These are phyloP conservation scores for Xylariaceae sp. DNA, from an alignment of 2,329 filamentous ascomycete species.

Conservation along the genomic window DNA sequence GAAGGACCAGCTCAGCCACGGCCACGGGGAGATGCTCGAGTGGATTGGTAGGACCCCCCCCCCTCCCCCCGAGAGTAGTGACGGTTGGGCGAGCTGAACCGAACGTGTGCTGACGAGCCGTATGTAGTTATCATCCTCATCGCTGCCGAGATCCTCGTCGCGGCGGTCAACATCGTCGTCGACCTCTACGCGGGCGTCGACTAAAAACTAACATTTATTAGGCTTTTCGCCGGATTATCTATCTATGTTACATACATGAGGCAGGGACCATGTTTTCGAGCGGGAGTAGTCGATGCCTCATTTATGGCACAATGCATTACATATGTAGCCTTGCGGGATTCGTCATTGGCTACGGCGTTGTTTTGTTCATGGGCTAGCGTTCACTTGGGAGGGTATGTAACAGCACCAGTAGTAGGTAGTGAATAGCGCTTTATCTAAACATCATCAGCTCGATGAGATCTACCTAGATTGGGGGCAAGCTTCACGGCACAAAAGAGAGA, in stretches of 20 bases:
- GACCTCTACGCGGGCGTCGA: slow-evolving; percentile 72
- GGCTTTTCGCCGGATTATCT: background rate
- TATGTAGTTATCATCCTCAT: slow-evolving; percentile 95
- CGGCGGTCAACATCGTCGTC: slow-evolving; percentile 91
- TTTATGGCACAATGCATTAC: background rate
- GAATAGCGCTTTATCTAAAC: background rate
- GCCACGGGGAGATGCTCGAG: slow-evolving; percentile 85
- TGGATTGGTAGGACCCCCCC: slow-evolving; percentile 71
- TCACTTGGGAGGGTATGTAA: too few species aligned
- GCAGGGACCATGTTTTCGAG: background rate
- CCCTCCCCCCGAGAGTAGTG: too few species aligned
- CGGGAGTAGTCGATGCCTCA: background rate
- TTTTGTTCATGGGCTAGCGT: background rate
- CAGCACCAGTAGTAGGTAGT: background rate
- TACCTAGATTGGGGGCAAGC: background rate
- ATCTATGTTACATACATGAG: background rate
- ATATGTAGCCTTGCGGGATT: background rate
- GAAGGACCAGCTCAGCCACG: slow-evolving; percentile 93
- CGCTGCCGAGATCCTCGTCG: slow-evolving; percentile 91
- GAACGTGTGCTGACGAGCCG: slow-evolving; percentile 17
- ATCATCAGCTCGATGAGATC: background rate
- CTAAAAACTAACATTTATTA: slow-evolving; percentile 11
- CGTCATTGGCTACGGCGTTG: background rate
- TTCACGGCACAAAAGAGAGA: background rate
- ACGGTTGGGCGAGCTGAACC: background rate